A percentile compares a stretch with the other conserved stretches of the same genome.
phyloP scores from a whole-genome alignment of 345 rosid genomes.

The Gossypium australe region DNA sequence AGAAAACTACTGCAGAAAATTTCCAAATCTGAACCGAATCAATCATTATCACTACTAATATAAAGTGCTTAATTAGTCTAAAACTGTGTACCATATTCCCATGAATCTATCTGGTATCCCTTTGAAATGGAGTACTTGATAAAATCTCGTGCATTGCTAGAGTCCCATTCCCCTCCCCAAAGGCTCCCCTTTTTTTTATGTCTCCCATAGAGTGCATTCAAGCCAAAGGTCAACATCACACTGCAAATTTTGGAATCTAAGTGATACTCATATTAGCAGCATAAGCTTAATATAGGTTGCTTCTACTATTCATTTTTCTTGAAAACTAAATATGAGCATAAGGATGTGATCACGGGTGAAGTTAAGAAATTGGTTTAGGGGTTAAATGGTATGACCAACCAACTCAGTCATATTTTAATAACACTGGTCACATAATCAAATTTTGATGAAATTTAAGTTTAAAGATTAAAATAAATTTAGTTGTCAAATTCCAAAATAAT shows the following conservation, averaged over 20 bases:
- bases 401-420: too few species aligned
- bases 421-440: too few species aligned
- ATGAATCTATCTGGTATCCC: conserved; percentile 75
- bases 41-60: neutral
- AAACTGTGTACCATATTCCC: conserved; percentile 77
- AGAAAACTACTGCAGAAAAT: too few species aligned
- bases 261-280: neutral
- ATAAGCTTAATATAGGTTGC: neutral
- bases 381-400: too few species aligned
- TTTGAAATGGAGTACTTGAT: conserved; percentile 71
- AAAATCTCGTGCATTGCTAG: conserved; percentile 62
- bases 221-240: conserved; percentile 71
- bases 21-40: neutral
- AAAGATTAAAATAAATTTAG: too few species aligned
- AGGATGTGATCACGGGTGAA: too few species aligned
- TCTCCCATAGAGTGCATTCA: conserved; percentile 90
- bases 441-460: too few species aligned
- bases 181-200: conserved; percentile 38
- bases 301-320: neutral
- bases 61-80: conserved; percentile 7
- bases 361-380: too few species aligned
- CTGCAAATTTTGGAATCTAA: conserved; percentile 41
- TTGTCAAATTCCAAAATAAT: too few species aligned
- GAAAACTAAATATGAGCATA: too few species aligned
- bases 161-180: conserved; percentile 94